Conservation (phyloP, 2,329 filamentous ascomycete species). For the Ampelomyces quisqualis region DNA sequence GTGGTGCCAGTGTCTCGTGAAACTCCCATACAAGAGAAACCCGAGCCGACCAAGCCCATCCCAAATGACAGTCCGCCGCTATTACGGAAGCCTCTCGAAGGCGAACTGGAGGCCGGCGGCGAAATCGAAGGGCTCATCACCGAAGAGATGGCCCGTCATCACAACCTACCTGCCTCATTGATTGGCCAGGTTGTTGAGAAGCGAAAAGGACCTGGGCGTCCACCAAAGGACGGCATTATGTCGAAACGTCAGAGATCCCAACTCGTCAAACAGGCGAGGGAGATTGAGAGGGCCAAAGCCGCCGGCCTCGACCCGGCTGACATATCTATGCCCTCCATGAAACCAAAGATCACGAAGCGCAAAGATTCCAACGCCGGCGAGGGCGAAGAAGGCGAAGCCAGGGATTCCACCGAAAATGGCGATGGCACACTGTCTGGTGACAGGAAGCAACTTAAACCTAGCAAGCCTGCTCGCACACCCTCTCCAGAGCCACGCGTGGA, state of each 20-base stretch:
- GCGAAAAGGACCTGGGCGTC: slow-evolving; percentile 75
- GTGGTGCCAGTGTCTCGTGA: slow-evolving; percentile 30
- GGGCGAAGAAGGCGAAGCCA: slow-evolving; percentile 37
- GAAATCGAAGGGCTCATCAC: slow-evolving; percentile 39
- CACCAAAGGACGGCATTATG: slow-evolving; percentile 80
- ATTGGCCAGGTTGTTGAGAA: slow-evolving; percentile 55
- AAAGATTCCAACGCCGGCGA: slow-evolving; percentile 44
- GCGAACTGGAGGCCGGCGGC: slow-evolving; percentile 33
- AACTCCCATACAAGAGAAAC: slow-evolving; percentile 30
- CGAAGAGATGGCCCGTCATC: slow-evolving; percentile 44
- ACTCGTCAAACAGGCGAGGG: slow-evolving; percentile 60
- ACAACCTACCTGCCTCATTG: slow-evolving; percentile 41
- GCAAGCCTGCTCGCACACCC: slow-evolving; percentile 54
- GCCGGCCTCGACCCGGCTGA: slow-evolving; percentile 42
- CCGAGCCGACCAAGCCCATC: slow-evolving; percentile 23
- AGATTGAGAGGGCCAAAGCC: slow-evolving; percentile 46
- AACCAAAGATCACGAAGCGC: slow-evolving; percentile 38
- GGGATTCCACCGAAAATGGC: slow-evolving; percentile 43
- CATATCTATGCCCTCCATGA: slow-evolving; percentile 36
- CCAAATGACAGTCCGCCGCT: slow-evolving; percentile 33
- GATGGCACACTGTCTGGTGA: slow-evolving; percentile 44
- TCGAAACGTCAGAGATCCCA: slow-evolving; percentile 72
- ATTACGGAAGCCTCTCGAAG: slow-evolving; percentile 30
- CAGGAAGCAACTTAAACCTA: slow-evolving; percentile 51
- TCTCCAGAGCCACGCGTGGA: slow-evolving; percentile 63